phyloP scores from a whole-genome alignment of 345 rosid species.

The Hypericum androsaemum region DNA sequence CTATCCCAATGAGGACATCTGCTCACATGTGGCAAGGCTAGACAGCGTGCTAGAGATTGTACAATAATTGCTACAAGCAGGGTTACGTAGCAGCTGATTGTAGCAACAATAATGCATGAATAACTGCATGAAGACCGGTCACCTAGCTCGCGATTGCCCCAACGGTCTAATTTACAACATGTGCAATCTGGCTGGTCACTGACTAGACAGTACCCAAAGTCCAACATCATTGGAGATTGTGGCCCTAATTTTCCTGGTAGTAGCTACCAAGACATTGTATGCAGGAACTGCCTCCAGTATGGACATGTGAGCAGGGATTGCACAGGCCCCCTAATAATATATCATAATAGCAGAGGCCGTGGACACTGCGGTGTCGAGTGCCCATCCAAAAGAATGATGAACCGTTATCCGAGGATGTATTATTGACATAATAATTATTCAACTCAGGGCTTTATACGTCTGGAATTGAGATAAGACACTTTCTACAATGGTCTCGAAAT shows the following conservation, averaged over 20 bases:
- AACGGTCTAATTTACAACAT: conserved; percentile 69
- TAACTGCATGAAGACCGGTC: conserved; percentile 89
- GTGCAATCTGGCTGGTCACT: conserved; percentile 76
- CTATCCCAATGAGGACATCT: conserved; percentile 89
- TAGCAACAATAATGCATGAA: conserved; percentile 94
- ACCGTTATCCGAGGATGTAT: conserved; percentile 56
- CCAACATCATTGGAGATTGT: conserved; percentile 35
- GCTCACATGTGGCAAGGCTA: conserved; percentile 93
- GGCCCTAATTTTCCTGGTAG: conserved; percentile 17
- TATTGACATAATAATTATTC: conserved; percentile 37
- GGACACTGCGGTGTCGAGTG: conserved; percentile 86
- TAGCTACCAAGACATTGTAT: conserved; percentile 49
- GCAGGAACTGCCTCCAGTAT: conserved; percentile 65
- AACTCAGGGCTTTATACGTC: too few relatives aligned
- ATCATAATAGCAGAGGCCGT: conserved; percentile 88
- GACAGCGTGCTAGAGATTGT: conserved; percentile 85
- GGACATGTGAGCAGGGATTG: conserved; percentile 83
- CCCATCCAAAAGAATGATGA: conserved; percentile 73
- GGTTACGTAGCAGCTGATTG: conserved; percentile 87
- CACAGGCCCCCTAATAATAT: conserved; percentile 61
- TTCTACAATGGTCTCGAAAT: too few relatives aligned
- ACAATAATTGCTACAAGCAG: conserved; percentile 91
- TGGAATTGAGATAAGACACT: too few relatives aligned
- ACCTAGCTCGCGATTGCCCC: conserved; percentile 78
- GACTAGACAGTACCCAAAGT: conserved; percentile 77